Evolutionary conservation across 257 asterid species (phyloP).

Genomic region (Solanum virginianum): DNA sequence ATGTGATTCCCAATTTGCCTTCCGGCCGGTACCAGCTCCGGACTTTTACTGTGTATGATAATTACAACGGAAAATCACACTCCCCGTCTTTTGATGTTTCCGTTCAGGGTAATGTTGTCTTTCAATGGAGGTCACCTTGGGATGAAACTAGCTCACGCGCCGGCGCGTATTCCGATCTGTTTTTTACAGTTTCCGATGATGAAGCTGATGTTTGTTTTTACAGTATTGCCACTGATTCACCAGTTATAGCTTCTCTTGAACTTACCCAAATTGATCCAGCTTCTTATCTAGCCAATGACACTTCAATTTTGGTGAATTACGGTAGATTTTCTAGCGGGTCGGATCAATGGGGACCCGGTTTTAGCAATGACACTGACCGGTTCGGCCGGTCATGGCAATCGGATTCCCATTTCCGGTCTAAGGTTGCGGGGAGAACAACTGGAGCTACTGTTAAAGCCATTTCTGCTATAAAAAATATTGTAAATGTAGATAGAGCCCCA

Average conservation of each 20-base stretch:
- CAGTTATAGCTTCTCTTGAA: slow-evolving; percentile 65
- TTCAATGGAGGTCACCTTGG: slow-evolving; percentile 93
- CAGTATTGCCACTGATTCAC: slow-evolving; percentile 95
- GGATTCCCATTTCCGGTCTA: slow-evolving; percentile 28
- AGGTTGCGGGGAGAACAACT: slow-evolving; percentile 2
- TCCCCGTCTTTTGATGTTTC: slow-evolving; percentile 92
- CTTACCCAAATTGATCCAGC: slow-evolving; percentile 34
- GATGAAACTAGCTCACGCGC: slow-evolving; percentile 39
- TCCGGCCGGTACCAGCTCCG: slow-evolving; percentile 38
- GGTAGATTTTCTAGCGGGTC: slow-evolving; percentile 82
- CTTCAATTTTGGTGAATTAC: slow-evolving; percentile 45
- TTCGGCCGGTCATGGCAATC: slow-evolving; percentile 86
- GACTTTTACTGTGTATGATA: slow-evolving; percentile 78
- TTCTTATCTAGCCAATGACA: slow-evolving; percentile 33
- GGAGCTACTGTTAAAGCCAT: slow-evolving; percentile 48
- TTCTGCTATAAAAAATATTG: slow-evolving; percentile 36
- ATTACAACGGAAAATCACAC: slow-evolving; percentile 68
- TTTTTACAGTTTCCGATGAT: slow-evolving; percentile 28
- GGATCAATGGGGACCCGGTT: slow-evolving; percentile 89
- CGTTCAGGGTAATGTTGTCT: slow-evolving; percentile 75
- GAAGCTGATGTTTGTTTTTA: slow-evolving; percentile 66
- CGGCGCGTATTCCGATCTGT: slow-evolving; percentile 90
- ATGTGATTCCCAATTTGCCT: slow-evolving; percentile 35
- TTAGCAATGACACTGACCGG: slow-evolving; percentile 67
- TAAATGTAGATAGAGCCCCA: slow-evolving; percentile 41